Conservation (phyloP, 352 stramenopile species). For the Globisporangium nagaii region DNA sequence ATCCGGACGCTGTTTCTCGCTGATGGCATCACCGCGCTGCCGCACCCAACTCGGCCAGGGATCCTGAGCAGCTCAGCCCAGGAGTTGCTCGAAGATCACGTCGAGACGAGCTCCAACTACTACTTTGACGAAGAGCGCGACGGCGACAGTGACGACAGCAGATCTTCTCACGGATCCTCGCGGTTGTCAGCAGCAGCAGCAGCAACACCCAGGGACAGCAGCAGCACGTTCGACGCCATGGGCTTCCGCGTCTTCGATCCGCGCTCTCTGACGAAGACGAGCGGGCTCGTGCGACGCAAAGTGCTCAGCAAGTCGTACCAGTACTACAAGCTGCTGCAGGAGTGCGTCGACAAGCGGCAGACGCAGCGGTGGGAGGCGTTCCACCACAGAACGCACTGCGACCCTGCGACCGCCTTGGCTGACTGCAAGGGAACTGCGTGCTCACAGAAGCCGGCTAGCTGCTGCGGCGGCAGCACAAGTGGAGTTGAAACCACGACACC, state of each 20-base stretch:
- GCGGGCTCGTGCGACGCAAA: conserved; percentile 5
- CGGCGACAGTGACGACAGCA: neutral
- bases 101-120: neutral
- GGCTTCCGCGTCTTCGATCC: conserved; percentile 49
- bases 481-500: neutral
- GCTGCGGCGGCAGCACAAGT: neutral
- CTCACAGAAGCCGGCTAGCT: neutral
- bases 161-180: conserved; percentile 3
- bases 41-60: conserved; percentile 28
- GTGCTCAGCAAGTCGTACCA: conserved; percentile 21
- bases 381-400: neutral
- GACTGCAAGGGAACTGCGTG: neutral
- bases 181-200: conserved; percentile 1
- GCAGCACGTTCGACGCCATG: conserved; percentile 32
- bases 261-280: conserved; percentile 7
- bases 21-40: conserved; percentile 38
- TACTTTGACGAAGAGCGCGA: neutral
- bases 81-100: conserved; percentile 27
- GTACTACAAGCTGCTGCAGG: conserved; percentile 45
- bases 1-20: conserved; percentile 59
- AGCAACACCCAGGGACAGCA: neutral
- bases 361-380: conserved; percentile 23
- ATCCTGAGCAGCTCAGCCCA: conserved; percentile 32
- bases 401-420: too few species aligned
- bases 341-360: conserved; percentile 36